These are phyloP conservation scores for Dothidotthia symphoricarpi DNA, from an alignment of 2,329 filamentous ascomycete species.

Conservation along the genomic window DNA sequence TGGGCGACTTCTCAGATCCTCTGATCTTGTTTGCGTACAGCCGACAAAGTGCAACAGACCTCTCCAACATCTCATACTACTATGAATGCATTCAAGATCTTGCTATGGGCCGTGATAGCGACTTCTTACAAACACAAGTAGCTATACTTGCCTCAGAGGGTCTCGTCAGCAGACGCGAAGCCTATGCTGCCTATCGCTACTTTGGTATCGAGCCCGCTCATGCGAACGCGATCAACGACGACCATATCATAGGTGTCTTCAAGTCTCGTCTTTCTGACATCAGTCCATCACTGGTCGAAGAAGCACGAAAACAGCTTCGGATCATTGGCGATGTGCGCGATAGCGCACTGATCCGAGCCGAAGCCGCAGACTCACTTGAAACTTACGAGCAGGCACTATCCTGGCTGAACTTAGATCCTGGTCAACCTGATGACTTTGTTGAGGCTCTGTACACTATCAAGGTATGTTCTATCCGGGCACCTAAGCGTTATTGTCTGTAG, in stretches of 20 bases:
- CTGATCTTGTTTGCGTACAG: conserved; percentile 63
- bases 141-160: conserved; percentile 59
- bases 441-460: conserved; percentile 58
- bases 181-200: conserved; percentile 58
- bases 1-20: conserved; percentile 61
- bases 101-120: conserved; percentile 55
- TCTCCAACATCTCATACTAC: conserved; percentile 57
- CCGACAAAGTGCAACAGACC: conserved; percentile 58
- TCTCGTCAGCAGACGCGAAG: conserved; percentile 56
- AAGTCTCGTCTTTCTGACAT: conserved; percentile 57
- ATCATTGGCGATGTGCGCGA: conserved; percentile 59
- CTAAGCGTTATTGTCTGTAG: not conserved
- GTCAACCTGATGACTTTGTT: conserved; percentile 57
- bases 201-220: conserved; percentile 54
- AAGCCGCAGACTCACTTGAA: conserved; percentile 59
- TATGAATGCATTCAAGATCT: conserved; percentile 65
- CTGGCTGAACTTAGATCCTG: conserved; percentile 55
- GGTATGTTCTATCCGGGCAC: conserved; percentile 36
- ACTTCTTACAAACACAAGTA: conserved; percentile 58
- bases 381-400: conserved; percentile 63
- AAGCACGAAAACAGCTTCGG: conserved; percentile 56
- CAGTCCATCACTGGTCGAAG: conserved; percentile 54
- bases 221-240: conserved; percentile 50
- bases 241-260: conserved; percentile 62
- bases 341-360: conserved; percentile 58